Evolutionary conservation across 2,329 filamentous ascomycete species (phyloP), one percentile per base, ranked within the genome.

Genomic region (Xylariaceae sp.): DNA sequence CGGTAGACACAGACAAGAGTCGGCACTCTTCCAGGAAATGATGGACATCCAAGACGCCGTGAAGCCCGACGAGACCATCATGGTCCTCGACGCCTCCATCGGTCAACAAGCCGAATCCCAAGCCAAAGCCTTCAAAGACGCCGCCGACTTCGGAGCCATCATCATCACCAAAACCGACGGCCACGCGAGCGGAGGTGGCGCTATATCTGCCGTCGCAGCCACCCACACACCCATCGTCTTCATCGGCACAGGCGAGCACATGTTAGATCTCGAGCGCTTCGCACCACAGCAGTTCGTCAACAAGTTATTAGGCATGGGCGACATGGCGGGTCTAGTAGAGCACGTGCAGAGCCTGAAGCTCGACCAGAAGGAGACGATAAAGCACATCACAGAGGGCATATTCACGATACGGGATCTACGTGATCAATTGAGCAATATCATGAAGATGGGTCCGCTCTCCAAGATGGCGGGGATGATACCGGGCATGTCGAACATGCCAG

Each of bases 381-480:
- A 99, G 77, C 93, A 99, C 75, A 95, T 99, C 60, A 88, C 90
- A 6, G 93, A 97, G 66, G 94, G 94, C 50, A 92, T 97, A 58
- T 99, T 97, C 72, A 96, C 94, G 0, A 82, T 99, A 33, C 88
- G 94, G 50, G 94, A 99, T 69, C 80, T 99, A 60, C 85, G 94
- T 17, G 94, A 99, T 69, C 95, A 99, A 68, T 84, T 99, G 12
- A 88, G 88, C 53, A 97, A 97, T 66, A 97, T 99, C 66, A 97
- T 97, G 91, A 99, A 99, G 76, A 97, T 99, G 94, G 94, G 94
- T 0, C 94, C 94, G 0, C 75, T 99, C 1, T 95, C 89, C 16
- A 97, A 99, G 70, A 95, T 99, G 83, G 95, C 93, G 0, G 91
- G 92, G 63, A 99, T 99, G 94, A 97, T 99, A 58, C 94, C 94